Evolutionary conservation across 2,329 filamentous ascomycete species (phyloP), one percentile per base, ranked within the genome.

Genomic region (Madurella mycetomatis): DNA sequence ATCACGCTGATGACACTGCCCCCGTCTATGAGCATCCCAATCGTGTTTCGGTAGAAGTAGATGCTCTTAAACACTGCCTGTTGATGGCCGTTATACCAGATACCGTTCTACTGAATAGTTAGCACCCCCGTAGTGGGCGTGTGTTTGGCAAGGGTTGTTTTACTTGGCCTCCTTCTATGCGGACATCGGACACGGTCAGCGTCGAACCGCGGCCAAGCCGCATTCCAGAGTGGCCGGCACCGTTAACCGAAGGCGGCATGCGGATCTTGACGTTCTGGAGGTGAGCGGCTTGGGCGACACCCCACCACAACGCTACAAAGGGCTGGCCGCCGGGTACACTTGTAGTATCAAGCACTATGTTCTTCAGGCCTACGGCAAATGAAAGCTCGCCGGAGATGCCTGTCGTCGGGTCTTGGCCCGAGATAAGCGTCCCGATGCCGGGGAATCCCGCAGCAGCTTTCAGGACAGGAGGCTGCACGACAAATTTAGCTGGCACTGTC

Each of bases 21-120:
- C 5, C 65, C 66, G 9, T 62, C 62, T 41, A 73, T 71, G 12
- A 70, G 62, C 64, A 73, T 69, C 32, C 69, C 74, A 5, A 74
- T 62, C 0, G 68, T 72, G 57, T 74, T 75, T 34, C 73, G 65
- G 59, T 63, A 73, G 53, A 76, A 75, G 60, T 73, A 70, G 25
- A 76, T 72, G 56, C 66, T 68, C 64, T 76, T 76, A 60, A 72
- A 75, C 1, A 72, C 60, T 1, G 72, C 72, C 51, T 76, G 73
- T 54, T 76, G 73, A 51, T 76, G 73, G 4, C 71, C 70, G 54
- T 73, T 61, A 47, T 73, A 67, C 67, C 67, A 71, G 57, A 76
- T 72, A 40, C 73, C 73, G 42, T 73, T 73, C 69, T 70, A 51
- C 30, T n/a, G 17, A 34, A 40, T 19, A 25, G n/a, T 44, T 15